phyloP scores from a whole-genome alignment of 495 filamentous ascomycete genomes.

The Lophiotrema nucula region DNA sequence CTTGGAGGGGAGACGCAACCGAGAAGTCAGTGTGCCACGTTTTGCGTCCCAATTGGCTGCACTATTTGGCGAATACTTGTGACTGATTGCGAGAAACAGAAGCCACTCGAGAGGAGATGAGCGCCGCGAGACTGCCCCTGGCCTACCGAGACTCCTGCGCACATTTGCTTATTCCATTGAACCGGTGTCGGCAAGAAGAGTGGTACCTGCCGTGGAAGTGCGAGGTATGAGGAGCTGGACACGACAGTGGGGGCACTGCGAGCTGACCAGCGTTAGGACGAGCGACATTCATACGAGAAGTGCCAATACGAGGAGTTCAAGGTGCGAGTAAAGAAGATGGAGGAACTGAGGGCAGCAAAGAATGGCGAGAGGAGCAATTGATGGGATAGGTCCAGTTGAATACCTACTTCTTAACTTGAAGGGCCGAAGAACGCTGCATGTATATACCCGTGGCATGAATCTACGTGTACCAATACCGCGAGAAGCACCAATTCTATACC shows the following conservation, averaged over 20 bases:
- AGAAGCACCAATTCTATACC: too few relatives aligned
- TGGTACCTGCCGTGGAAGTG: conserved; percentile 99
- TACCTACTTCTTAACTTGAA: too few relatives aligned
- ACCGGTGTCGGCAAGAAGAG: conserved; percentile 85
- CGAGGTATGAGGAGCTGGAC: conserved; percentile 62
- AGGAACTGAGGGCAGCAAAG: conserved; percentile 87
- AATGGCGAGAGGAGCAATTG: conserved; percentile 85
- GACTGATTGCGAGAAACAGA: conserved; percentile 34
- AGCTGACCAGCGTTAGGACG: conserved; percentile 56
- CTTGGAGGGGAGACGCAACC: conserved; percentile 26
- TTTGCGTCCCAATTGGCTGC: conserved; percentile 23
- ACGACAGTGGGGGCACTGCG: neutral
- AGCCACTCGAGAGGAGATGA: conserved; percentile 88
- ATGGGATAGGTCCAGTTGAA: too few relatives aligned
- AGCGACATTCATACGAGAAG: conserved; percentile 96
- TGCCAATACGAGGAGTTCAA: conserved; percentile 99
- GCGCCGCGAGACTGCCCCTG: conserved; percentile 80
- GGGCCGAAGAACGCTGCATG: too few relatives aligned
- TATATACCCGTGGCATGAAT: too few relatives aligned
- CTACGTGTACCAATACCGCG: too few relatives aligned
- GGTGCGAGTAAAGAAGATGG: conserved; percentile 97
- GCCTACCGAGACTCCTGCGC: conserved; percentile 94
- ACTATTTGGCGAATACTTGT: conserved; percentile 1
- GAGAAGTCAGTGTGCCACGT: conserved; percentile 26
- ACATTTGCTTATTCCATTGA: conserved; percentile 89